Percentiles rank a stretch among this genome's conserved stretches.
Evolutionary conservation across 495 filamentous ascomycete genomes (phyloP).

Genomic region (Daldinia loculata): DNA sequence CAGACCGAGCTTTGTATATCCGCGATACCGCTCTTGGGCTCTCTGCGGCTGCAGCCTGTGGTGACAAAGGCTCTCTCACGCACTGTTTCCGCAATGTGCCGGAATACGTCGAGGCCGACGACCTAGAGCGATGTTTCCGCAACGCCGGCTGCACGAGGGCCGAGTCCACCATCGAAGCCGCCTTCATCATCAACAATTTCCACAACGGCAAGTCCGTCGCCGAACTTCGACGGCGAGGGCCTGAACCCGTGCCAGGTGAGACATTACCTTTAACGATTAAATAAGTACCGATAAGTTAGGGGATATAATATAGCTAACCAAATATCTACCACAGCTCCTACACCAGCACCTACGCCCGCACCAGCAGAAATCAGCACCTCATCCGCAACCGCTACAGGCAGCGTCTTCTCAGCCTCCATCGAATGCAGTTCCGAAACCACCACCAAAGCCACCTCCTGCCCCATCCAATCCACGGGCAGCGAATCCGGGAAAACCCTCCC

Average conservation of each 20-base stretch:
- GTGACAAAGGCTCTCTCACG: constrained; percentile 46
- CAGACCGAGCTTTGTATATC: constrained; percentile 47
- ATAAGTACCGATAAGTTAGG: not conserved
- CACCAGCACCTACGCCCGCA: constrained; percentile 20
- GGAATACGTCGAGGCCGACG: constrained; percentile 29
- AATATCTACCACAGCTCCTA: constrained; percentile 4
- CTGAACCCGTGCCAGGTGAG: constrained; percentile 29
- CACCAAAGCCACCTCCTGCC: constrained; percentile 47
- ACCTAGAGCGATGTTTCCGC: constrained; percentile 52
- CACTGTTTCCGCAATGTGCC: constrained; percentile 45
- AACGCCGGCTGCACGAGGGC: constrained; percentile 51
- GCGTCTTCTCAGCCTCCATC: constrained; percentile 20
- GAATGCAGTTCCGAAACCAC: constrained; percentile 52
- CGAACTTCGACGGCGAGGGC: constrained; percentile 48
- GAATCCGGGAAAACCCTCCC: constrained; percentile 42
- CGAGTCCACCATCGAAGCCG: constrained; percentile 49
- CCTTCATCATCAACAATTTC: constrained; percentile 46
- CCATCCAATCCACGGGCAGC: constrained; percentile 48
- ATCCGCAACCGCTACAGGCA: constrained; percentile 20
- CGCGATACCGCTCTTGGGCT: constrained; percentile 44
- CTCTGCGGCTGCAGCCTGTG: constrained; percentile 48
- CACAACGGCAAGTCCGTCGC: constrained; percentile 25
- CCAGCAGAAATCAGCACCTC: constrained; percentile 21
- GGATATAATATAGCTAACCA: not conserved
- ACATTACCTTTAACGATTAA: not conserved